Conservation (phyloP, 495 filamentous ascomycete species). For the Trypethelium eluteriae region DNA sequence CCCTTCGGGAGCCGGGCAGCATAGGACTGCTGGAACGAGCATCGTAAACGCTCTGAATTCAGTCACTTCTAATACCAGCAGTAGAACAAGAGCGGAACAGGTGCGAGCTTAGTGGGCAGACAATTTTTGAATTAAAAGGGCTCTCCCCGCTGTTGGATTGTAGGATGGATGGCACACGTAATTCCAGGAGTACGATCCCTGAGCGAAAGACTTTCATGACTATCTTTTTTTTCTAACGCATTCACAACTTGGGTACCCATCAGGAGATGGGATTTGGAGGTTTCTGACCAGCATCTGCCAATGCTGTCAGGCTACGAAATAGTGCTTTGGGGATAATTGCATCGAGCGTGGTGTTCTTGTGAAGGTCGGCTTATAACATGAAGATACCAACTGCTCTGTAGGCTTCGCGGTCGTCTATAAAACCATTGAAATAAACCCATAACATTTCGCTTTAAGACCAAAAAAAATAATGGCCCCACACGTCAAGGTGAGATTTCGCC, state of each 20-base stretch:
- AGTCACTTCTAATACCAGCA: neutral
- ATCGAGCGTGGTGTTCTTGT: neutral
- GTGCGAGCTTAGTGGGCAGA: neutral
- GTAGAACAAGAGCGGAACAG: neutral
- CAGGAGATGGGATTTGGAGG: neutral
- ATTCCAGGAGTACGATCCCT: too few relatives aligned
- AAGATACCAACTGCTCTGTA: neutral
- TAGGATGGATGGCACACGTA: too few relatives aligned
- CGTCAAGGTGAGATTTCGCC: too few relatives aligned
- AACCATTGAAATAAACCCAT: too few relatives aligned
- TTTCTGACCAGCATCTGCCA: neutral
- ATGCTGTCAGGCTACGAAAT: neutral
- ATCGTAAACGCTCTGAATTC: neutral
- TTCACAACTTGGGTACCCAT: neutral
- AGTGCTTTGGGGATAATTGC: neutral
- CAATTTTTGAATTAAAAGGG: too few relatives aligned
- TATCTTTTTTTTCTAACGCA: too few relatives aligned
- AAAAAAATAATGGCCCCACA: too few relatives aligned
- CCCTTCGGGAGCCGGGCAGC: neutral
- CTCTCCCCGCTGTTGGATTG: neutral
- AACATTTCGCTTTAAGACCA: too few relatives aligned
- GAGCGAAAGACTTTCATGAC: too few relatives aligned
- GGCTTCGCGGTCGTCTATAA: neutral
- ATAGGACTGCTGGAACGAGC: neutral
- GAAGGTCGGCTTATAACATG: neutral